Percentiles rank a stretch among this genome's conserved stretches.
These are phyloP conservation scores for Dendrobium chrysotoxum DNA, from an alignment of 106 monocot species.

Conservation along the genomic window DNA sequence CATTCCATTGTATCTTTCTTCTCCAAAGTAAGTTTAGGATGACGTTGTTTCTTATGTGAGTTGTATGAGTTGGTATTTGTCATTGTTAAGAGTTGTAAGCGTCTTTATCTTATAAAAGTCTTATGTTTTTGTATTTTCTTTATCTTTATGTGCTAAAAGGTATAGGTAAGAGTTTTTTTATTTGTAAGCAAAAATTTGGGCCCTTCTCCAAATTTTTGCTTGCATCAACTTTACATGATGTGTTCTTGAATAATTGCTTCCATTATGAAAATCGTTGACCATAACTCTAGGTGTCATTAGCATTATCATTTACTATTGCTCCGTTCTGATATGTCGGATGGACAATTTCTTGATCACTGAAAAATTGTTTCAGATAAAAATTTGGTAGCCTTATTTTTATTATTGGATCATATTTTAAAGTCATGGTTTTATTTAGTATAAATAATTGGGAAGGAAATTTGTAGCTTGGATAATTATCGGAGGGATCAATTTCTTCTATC, in stretches of 20 bases:
- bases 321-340: neutral
- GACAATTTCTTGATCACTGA: neutral
- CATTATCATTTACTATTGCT: neutral
- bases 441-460: neutral
- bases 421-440: neutral
- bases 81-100: too few relatives aligned
- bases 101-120: too few relatives aligned
- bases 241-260: neutral
- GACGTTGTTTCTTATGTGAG: too few relatives aligned
- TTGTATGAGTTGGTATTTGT: too few relatives aligned
- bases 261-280: neutral
- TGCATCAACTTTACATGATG: neutral
- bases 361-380: neutral
- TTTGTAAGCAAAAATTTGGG: too few relatives aligned
- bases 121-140: too few relatives aligned
- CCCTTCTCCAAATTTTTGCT: too few relatives aligned
- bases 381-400: neutral
- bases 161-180: too few relatives aligned
- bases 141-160: too few relatives aligned
- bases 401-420: neutral
- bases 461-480: neutral
- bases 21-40: too few relatives aligned
- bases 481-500: neutral
- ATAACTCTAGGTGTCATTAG: neutral
- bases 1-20: too few relatives aligned